These are phyloP conservation scores for Xylariaceae sp. DNA, from an alignment of 2,329 filamentous ascomycete genomes.

Conservation along the genomic window DNA sequence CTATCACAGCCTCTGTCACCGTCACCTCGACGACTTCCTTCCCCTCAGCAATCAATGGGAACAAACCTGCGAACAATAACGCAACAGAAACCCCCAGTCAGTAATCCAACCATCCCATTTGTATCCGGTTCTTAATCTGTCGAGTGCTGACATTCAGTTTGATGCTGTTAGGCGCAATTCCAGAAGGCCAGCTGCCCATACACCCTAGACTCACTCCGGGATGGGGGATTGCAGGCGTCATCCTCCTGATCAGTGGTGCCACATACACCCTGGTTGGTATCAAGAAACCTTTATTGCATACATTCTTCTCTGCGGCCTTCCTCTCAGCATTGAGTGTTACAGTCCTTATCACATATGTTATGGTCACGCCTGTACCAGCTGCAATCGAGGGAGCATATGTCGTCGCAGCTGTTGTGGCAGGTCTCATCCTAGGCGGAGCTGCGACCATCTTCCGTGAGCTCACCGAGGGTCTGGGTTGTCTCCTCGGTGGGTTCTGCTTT, in stretches of 20 bases:
- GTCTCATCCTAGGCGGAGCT: conserved; percentile 65
- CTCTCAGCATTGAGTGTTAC: conserved; percentile 67
- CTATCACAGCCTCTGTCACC: conserved; percentile 14
- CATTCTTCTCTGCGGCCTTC: conserved; percentile 74
- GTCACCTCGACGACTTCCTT: conserved; percentile 23
- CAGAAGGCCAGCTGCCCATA: conserved; percentile 59
- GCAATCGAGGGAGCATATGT: conserved; percentile 83
- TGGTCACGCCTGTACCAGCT: conserved; percentile 69
- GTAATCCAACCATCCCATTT: conserved; percentile 6
- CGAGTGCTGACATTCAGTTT: conserved; percentile 10
- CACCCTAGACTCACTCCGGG: conserved; percentile 72
- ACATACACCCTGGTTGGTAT: conserved; percentile 73
- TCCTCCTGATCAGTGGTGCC: conserved; percentile 69
- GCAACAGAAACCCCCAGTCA: conserved; percentile 23
- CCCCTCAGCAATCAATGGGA: conserved; percentile 31
- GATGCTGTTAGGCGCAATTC: conserved; percentile 39
- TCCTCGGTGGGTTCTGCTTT: conserved; percentile 80
- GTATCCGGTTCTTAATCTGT: not conserved
- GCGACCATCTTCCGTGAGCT: conserved; percentile 78
- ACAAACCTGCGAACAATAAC: conserved; percentile 24
- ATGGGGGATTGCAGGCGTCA: conserved; percentile 69
- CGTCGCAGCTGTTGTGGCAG: conserved; percentile 68
- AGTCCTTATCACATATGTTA: conserved; percentile 83
- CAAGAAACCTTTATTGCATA: conserved; percentile 72
- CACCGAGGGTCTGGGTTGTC: conserved; percentile 72